Base-by-base conservation (phyloP, 306 rosid genomes). In the Delonix regia region DNA sequence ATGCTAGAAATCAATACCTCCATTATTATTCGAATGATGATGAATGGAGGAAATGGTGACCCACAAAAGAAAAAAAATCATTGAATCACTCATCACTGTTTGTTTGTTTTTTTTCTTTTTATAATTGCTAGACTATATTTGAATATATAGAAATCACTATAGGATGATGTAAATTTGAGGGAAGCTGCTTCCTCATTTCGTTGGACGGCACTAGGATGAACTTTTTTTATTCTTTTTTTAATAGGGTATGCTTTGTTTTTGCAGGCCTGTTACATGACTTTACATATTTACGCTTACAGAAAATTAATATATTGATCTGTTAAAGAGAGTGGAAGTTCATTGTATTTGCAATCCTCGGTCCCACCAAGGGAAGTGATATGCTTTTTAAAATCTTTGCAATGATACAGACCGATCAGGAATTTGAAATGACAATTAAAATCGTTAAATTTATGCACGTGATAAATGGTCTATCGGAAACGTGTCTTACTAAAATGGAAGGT, bases 401-500 rank as follows among this genome's bases (percentile, higher is more conserved):
- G 25, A n/a, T 61, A 51, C 45, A 1, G 52, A 16, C 41, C 30
- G 49, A 42, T 44, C 28, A 49, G 18, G 68, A 51, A 38, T 49
- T 25, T 16, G 12, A 56, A n/a, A 38, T 72, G 34, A 72, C 14
- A 75, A 18, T 22, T 44, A n/a, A 39, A 6, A 66, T 41, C 10
- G 12, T 22, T 66, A 6, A 11, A 39, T 39, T 66, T 21, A 6
- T 66, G 25, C 33, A 19, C 19, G 30, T 66, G 71, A 66, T 16
- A 66, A 53, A 38, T 77, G 9, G 11, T 8, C 9, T 73, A 38
- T 63, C 21, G 2, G 16, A 21, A 28, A 52, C 60, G 19, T 33
- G 36, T 11, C 45, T 48, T 49, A 11, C 60, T 73, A 18, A 63
- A 16, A 65, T 70, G 78, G 62, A 41, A 28, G 71, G 83, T 34